Conservation (phyloP, 768 basidiomycete genomes). For the Baorangia bicolor region DNA sequence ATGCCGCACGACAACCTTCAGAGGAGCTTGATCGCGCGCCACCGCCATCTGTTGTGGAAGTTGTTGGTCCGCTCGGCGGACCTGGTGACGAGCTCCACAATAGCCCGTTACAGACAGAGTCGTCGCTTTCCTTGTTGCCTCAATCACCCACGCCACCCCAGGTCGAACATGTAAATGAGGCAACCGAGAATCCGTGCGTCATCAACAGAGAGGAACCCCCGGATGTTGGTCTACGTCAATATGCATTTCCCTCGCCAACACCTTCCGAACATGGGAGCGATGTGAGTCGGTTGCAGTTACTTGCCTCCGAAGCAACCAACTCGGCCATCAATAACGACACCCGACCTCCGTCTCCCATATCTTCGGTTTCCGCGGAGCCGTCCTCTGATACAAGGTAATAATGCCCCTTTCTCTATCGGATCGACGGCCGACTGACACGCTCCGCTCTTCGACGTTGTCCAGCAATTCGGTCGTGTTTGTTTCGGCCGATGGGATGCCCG, state of each 20-base stretch:
- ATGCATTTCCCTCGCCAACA: conserved; percentile 22
- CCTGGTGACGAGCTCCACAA: neutral
- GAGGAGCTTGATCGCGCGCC: neutral
- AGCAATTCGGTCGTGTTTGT: conserved; percentile 29
- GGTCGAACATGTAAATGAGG: neutral
- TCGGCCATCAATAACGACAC: conserved; percentile 1
- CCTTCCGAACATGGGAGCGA: conserved; percentile 31
- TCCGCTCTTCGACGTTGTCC: conserved; percentile 11
- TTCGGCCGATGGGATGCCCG: conserved; percentile 31
- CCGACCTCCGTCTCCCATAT: conserved; percentile 9
- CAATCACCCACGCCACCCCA: neutral
- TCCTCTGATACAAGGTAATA: conserved; percentile 19
- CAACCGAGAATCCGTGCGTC: neutral
- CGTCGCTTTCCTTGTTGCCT: neutral
- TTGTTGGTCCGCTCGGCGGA: neutral
- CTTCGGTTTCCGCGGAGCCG: conserved; percentile 11
- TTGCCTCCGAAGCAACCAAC: neutral
- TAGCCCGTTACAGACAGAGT: neutral
- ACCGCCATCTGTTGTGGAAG: neutral
- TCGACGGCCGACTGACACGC: neutral
- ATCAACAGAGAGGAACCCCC: neutral
- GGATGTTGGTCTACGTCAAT: neutral
- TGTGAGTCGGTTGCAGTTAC: neutral
- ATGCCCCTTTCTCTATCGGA: too few relatives aligned
- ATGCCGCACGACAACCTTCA: neutral